Percentiles rank a stretch among this genome's conserved stretches.
Conservation (phyloP, 2,329 filamentous ascomycete species). For the Conoideocrella luteorostrata region DNA sequence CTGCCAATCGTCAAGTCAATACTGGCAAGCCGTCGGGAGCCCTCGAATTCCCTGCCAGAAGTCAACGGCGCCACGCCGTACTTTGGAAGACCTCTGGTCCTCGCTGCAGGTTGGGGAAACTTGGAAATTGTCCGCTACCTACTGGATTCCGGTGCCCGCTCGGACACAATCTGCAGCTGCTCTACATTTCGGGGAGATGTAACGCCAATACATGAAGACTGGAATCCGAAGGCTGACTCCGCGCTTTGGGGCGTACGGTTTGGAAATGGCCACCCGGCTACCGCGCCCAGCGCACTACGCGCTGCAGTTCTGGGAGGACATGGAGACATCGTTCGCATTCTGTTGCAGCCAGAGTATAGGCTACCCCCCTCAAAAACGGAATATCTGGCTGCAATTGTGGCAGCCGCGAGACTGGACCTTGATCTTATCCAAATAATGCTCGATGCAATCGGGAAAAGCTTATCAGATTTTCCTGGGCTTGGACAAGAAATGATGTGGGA, state of each 20-base stretch:
- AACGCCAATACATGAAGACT: neutral
- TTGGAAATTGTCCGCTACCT: conserved; percentile 1
- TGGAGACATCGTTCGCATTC: neutral
- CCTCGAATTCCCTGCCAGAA: neutral
- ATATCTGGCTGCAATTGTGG: neutral
- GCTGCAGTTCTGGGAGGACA: neutral
- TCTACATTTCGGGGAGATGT: neutral
- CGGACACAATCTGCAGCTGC: neutral
- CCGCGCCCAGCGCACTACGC: conserved; percentile 2
- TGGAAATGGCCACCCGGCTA: neutral
- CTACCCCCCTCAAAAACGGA: neutral
- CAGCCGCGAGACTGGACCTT: neutral
- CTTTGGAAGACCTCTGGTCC: neutral
- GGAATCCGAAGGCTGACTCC: neutral
- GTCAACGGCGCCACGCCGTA: conserved; percentile 1
- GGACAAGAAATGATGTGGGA: neutral
- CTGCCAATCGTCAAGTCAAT: neutral
- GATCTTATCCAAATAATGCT: neutral
- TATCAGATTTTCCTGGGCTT: neutral
- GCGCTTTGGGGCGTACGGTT: neutral
- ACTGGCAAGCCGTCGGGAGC: neutral
- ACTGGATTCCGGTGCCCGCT: neutral
- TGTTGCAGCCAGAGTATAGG: neutral
- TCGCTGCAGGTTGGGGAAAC: neutral
- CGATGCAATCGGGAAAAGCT: neutral